These are phyloP conservation scores for Marchantia polymorpha DNA, from an alignment of 225 moss, liverwort and hornwort genomes.

Conservation along the genomic window DNA sequence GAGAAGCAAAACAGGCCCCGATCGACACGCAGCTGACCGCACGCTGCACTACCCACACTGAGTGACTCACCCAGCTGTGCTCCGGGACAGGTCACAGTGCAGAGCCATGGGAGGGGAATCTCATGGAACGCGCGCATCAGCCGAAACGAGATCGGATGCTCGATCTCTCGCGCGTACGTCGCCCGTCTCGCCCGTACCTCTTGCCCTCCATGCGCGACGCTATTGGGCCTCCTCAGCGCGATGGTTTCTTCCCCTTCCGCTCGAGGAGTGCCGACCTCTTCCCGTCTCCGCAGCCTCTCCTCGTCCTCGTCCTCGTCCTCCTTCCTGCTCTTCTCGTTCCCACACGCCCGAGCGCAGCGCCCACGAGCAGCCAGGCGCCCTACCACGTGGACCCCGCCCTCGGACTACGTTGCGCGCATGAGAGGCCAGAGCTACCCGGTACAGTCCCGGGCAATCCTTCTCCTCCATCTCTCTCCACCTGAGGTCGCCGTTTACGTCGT, in stretches of 20 bases:
- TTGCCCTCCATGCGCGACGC: too few relatives aligned
- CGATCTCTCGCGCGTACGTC: not conserved
- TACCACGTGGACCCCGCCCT: not conserved
- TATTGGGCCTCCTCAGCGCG: not conserved
- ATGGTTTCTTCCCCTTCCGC: not conserved
- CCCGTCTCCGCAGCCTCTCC: not conserved
- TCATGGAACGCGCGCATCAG: not conserved
- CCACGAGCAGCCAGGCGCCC: not conserved
- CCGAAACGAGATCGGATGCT: not conserved
- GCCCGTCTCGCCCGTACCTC: not conserved
- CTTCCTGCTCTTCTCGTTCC: not conserved
- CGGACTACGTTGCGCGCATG: too few relatives aligned
- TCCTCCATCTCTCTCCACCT: too few relatives aligned
- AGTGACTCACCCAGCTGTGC: not conserved
- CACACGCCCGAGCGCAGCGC: too few relatives aligned
- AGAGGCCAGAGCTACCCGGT: too few relatives aligned
- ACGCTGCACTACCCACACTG: not conserved
- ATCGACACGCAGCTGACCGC: not conserved
- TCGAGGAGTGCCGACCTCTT: not conserved
- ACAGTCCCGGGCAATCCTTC: too few relatives aligned
- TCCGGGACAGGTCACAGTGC: not conserved
- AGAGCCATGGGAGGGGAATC: not conserved
- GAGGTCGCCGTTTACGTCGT: too few relatives aligned
- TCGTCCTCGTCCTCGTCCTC: not conserved
- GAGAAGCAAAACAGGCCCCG: not conserved